A percentile compares a stretch with the other conserved stretches of the same genome.
These are phyloP conservation scores for Achlya hypogyna DNA, from an alignment of 352 stramenopile genomes.

Conservation along the genomic window DNA sequence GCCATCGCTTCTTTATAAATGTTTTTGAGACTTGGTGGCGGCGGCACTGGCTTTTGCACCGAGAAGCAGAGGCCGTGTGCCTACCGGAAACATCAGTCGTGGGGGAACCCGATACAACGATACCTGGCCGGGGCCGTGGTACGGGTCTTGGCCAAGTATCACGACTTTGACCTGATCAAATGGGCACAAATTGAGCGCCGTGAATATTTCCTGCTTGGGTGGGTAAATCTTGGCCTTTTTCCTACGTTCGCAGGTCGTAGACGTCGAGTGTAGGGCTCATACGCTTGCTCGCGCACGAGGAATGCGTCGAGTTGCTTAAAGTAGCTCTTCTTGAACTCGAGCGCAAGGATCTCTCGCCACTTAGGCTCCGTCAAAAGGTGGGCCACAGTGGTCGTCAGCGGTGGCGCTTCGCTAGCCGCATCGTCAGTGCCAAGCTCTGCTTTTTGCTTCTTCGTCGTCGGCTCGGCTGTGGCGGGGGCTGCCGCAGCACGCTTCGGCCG, in stretches of 20 bases:
- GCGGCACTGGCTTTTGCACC: slow-evolving; percentile 80
- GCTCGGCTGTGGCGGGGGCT: neutral
- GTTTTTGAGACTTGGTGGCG: slow-evolving; percentile 94
- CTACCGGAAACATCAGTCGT: neutral
- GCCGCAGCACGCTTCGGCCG: slow-evolving; percentile 9
- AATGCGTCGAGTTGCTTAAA: slow-evolving; percentile 22
- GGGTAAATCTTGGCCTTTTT: slow-evolving; percentile 82
- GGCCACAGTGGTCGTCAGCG: neutral
- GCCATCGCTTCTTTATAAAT: slow-evolving; percentile 95
- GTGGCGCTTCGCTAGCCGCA: neutral
- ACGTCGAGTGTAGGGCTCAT: neutral
- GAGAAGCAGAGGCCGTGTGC: slow-evolving; percentile 86
- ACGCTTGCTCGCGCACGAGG: slow-evolving; percentile 21
- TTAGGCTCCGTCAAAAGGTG: neutral
- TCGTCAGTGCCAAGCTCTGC: neutral
- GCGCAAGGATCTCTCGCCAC: slow-evolving; percentile 20
- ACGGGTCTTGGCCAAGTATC: slow-evolving; percentile 90
- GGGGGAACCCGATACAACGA: neutral
- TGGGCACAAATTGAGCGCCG: slow-evolving; percentile 80
- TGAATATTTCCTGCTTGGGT: slow-evolving; percentile 78
- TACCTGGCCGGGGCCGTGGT: slow-evolving; percentile 72
- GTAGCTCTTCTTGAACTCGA: slow-evolving; percentile 22
- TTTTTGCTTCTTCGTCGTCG: slow-evolving; percentile 1
- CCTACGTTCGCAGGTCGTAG: neutral
- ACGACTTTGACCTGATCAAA: slow-evolving; percentile 87